Evolutionary conservation across 2,329 filamentous ascomycete genomes (phyloP).

Genomic region (Apiospora saccharicola): DNA sequence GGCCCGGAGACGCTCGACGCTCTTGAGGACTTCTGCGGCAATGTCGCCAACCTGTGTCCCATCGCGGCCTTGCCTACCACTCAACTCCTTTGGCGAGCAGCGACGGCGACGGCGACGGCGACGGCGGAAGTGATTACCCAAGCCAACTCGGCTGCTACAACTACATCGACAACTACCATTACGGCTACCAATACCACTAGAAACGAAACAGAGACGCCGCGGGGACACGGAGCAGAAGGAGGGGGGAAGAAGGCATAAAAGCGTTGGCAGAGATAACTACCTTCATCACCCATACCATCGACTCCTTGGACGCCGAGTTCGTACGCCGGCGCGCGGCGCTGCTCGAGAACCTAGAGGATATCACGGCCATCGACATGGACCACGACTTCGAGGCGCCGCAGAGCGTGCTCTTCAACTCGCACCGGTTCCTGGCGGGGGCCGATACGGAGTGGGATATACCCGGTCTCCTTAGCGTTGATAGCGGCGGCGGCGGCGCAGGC

Average conservation of each 20-base stretch:
- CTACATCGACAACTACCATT: no score
- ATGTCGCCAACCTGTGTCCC: background rate
- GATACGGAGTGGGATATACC: background rate
- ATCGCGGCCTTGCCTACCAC: background rate
- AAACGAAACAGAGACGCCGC: background rate
- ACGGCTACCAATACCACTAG: background rate
- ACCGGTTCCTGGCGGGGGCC: background rate
- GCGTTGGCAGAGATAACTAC: background rate
- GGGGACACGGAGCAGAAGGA: background rate
- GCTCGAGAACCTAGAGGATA: background rate
- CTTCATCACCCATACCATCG: background rate
- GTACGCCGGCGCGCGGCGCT: background rate
- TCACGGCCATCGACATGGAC: conserved; percentile 41
- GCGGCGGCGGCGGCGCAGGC: background rate
- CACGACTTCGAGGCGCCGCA: conserved; percentile 23
- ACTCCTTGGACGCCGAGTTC: background rate
- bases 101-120: background rate
- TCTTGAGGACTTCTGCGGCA: background rate
- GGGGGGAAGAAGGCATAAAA: background rate
- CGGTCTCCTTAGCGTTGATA: background rate
- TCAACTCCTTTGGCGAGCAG: background rate
- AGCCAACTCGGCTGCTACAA: no score
- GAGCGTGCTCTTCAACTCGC: conserved; percentile 15
- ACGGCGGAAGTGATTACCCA: background rate
- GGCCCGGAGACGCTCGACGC: background rate